Evolutionary conservation across 2,329 filamentous ascomycete genomes (phyloP).

Genomic region (Coniochaeta pulveracea): DNA sequence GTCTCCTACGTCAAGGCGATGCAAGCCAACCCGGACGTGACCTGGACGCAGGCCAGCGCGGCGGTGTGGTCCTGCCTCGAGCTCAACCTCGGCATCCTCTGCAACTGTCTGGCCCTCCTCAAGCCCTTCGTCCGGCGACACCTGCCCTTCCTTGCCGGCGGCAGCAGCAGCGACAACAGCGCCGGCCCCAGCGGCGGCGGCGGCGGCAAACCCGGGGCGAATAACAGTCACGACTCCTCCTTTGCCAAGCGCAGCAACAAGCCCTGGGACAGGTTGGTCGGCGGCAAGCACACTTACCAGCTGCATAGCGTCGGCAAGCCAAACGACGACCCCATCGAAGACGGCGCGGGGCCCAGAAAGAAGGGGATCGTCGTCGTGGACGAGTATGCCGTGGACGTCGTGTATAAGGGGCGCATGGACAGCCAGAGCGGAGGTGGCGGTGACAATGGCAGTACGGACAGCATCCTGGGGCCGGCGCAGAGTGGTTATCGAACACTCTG

Average conservation of each 20-base stretch:
- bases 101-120: conserved; percentile 14
- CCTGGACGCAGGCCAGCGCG: conserved; percentile 14
- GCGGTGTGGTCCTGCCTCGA: conserved; percentile 20
- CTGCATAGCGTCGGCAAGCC: conserved; percentile 9
- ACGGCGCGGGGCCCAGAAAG: background rate
- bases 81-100: conserved; percentile 20
- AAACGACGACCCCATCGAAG: background rate
- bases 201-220: background rate
- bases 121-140: conserved; percentile 13
- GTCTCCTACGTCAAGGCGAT: conserved; percentile 14
- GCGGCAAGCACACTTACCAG: conserved; percentile 8
- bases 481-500: background rate
- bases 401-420: background rate
- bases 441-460: conserved; percentile 1
- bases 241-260: conserved; percentile 2
- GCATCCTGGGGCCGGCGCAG: background rate
- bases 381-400: background rate
- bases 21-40: conserved; percentile 20
- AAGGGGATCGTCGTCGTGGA: conserved; percentile 3
- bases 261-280: conserved; percentile 3
- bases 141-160: conserved; percentile 9
- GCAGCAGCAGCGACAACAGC: conserved; percentile 1
- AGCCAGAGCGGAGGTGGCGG: background rate
- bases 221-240: background rate
- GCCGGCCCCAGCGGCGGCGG: background rate